Conservation (phyloP, 2,329 filamentous ascomycete genomes). For the Hymenoscyphus fraxineus region DNA sequence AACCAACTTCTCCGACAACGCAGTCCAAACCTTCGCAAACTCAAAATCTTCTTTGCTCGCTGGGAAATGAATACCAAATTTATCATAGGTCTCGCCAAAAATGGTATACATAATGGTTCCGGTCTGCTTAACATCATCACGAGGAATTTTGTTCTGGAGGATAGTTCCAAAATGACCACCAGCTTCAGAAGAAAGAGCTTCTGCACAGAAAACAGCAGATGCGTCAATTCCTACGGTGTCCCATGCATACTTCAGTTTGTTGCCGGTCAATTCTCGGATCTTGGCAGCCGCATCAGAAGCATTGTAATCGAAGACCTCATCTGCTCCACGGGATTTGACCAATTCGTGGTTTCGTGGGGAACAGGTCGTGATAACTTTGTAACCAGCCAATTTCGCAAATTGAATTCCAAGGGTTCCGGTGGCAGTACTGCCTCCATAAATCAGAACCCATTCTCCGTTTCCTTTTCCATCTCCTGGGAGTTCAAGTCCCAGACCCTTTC, state of each 20-base stretch:
- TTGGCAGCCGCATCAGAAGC: conserved; percentile 39
- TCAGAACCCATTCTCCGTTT: conserved; percentile 32
- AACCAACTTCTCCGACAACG: conserved; percentile 17
- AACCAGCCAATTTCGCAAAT: conserved; percentile 26
- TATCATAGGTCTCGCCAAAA: conserved; percentile 12
- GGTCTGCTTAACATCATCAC: conserved; percentile 13
- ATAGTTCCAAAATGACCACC: conserved; percentile 10
- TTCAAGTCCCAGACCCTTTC: conserved; percentile 15
- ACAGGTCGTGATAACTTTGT: conserved; percentile 35
- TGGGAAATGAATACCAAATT: conserved; percentile 8
- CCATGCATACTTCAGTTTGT: conserved; percentile 42
- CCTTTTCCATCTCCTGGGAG: conserved; percentile 14
- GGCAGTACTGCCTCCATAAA: conserved; percentile 32
- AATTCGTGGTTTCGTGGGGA: conserved; percentile 38
- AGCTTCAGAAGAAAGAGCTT: conserved; percentile 11
- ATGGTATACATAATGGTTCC: conserved; percentile 16
- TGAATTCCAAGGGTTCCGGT: conserved; percentile 35
- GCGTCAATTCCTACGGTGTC: conserved; percentile 40
- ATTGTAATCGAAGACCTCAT: conserved; percentile 42
- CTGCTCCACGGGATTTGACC: conserved; percentile 39
- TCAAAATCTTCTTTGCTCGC: conserved; percentile 17
- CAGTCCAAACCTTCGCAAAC: conserved; percentile 18
- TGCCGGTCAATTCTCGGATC: conserved; percentile 42
- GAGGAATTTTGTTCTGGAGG: conserved; percentile 5
- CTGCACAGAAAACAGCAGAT: conserved; percentile 13